Evolutionary conservation across 129 eudicot genomes (phyloP).

Genomic region (Flaveria linearis): DNA sequence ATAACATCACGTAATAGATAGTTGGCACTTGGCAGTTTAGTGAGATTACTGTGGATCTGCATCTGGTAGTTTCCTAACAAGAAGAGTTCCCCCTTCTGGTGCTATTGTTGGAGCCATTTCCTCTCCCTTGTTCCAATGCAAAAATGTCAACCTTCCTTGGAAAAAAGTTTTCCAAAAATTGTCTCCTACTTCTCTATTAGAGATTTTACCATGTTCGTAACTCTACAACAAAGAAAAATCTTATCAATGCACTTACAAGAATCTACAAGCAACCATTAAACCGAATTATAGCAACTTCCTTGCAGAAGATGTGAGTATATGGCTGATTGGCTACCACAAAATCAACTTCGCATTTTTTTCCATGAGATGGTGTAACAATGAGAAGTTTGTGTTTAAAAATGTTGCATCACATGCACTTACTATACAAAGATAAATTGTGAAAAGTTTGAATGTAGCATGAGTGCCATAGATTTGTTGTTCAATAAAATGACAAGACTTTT

Average conservation of each 20-base stretch:
- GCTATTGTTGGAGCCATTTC: conserved; percentile 89
- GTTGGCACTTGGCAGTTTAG: not conserved
- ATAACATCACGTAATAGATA: conserved; percentile 6
- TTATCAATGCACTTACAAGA: not conserved
- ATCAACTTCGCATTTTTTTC: not conserved
- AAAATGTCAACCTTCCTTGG: conserved; percentile 69
- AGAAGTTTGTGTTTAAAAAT: not conserved
- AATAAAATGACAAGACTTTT: not conserved
- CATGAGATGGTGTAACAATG: not conserved
- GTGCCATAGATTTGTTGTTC: not conserved
- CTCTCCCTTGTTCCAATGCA: conserved; percentile 84
- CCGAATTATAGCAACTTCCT: conserved; percentile 12
- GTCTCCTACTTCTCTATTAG: conserved; percentile 47
- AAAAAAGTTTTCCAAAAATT: conserved; percentile 50
- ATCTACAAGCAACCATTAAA: not conserved
- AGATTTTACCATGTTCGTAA: conserved; percentile 47
- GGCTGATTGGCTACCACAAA: no score
- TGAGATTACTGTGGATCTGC: conserved; percentile 66
- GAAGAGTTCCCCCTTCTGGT: conserved; percentile 79
- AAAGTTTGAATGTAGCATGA: not conserved
- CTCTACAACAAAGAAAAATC: conserved; percentile 37
- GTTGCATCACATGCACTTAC: not conserved
- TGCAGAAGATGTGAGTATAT: no score
- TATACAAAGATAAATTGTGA: not conserved
- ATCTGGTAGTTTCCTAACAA: conserved; percentile 78